phyloP scores from a whole-genome alignment of 257 asterid species.

The Fraxinus cuspidata region DNA sequence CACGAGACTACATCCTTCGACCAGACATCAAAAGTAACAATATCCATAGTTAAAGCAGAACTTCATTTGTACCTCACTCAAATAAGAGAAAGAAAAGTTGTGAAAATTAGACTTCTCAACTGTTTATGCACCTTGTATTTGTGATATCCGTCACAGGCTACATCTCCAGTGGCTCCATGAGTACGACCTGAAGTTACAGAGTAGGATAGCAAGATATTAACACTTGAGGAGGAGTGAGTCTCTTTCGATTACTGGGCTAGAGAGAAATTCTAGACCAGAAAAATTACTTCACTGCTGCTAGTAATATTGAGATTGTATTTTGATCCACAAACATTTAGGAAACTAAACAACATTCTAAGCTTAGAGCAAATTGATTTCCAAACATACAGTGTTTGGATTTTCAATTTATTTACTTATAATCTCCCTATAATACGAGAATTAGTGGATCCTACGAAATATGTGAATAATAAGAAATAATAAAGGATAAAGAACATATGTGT shows the following conservation, averaged over 20 bases:
- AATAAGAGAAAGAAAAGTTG: not conserved
- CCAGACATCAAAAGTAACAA: not conserved
- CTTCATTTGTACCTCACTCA: not conserved
- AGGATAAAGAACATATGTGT: not conserved
- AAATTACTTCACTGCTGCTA: too few relatives aligned
- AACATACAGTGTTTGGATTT: too few relatives aligned
- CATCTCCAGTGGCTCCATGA: conserved; percentile 44
- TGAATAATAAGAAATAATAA: not conserved
- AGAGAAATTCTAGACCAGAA: too few relatives aligned
- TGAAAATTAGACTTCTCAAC: not conserved
- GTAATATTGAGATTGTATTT: too few relatives aligned
- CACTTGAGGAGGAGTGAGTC: too few relatives aligned
- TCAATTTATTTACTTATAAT: too few relatives aligned
- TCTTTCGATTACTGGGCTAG: too few relatives aligned
- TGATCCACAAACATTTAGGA: too few relatives aligned
- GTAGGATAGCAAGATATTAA: not conserved
- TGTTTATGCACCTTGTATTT: conserved; percentile 41
- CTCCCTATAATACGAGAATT: too few relatives aligned
- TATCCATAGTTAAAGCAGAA: not conserved
- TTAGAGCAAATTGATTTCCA: too few relatives aligned
- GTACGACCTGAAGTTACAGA: conserved; percentile 32
- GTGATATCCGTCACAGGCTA: conserved; percentile 55
- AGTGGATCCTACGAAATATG: too few relatives aligned
- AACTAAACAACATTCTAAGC: too few relatives aligned
- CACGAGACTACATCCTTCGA: not conserved